These are phyloP conservation scores for Coniferiporia sulphurascens DNA, from an alignment of 1,284 basidiomycete genomes.

Conservation along the genomic window DNA sequence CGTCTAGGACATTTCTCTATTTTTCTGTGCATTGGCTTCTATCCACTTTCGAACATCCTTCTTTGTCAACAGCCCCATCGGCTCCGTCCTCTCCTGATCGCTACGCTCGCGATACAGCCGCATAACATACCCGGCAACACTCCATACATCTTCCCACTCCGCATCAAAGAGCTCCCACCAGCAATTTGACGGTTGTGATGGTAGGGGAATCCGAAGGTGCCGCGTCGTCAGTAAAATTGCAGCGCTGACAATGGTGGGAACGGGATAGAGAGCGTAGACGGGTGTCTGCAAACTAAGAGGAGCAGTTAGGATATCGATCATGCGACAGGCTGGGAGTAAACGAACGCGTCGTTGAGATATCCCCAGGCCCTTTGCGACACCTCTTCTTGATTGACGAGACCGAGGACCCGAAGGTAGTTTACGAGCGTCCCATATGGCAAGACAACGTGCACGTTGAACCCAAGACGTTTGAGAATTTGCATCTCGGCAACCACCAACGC, in stretches of 20 bases:
- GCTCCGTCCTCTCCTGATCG: constrained; percentile 35
- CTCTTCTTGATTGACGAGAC: constrained; percentile 65
- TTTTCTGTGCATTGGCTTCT: constrained; percentile 38
- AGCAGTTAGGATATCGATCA: constrained; percentile 8
- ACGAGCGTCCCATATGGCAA: constrained; percentile 93
- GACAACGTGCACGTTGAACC: constrained; percentile 85
- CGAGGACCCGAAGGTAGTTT: constrained; percentile 91
- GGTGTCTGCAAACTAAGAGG: constrained; percentile 77
- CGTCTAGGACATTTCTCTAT: neutral
- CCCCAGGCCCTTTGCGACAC: constrained; percentile 83
- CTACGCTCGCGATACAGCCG: constrained; percentile 57
- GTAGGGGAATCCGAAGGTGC: constrained; percentile 65
- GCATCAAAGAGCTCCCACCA: constrained; percentile 92
- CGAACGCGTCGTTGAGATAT: constrained; percentile 87
- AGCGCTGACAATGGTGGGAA: constrained; percentile 85
- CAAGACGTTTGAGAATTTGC: constrained; percentile 93
- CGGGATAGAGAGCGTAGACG: constrained; percentile 82
- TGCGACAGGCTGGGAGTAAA: constrained; percentile 18
- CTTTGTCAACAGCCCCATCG: constrained; percentile 56
- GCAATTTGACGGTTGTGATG: constrained; percentile 55
- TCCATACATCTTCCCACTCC: constrained; percentile 80
- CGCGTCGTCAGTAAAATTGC: constrained; percentile 76
- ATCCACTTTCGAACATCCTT: constrained; percentile 71
- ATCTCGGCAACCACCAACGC: constrained; percentile 93
- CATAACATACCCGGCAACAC: constrained; percentile 76